Percentiles rank a stretch among this genome's conserved stretches.
phyloP scores from a whole-genome alignment of 345 rosid genomes.

The Arabidopsis suecica region DNA sequence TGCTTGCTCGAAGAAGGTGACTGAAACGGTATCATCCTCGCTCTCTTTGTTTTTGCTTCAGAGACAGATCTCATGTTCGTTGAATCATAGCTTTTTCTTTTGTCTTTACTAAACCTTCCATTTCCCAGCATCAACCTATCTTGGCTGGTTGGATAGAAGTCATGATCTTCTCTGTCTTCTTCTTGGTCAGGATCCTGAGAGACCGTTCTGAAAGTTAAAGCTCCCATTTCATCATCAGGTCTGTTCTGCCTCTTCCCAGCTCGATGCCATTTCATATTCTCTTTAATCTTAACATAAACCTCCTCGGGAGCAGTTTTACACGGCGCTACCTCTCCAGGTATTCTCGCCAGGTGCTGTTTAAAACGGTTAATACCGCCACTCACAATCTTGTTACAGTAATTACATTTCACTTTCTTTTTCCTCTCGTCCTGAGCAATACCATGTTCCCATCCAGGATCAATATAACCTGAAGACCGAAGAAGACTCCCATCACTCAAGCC shows the following conservation, averaged over 20 bases:
- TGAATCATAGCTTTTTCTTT: conserved; percentile 52
- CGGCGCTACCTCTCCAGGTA: conserved; percentile 79
- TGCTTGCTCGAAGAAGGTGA: conserved; percentile 51
- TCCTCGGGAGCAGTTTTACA: conserved; percentile 79
- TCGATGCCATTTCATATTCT: conserved; percentile 84
- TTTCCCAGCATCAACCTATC: conserved; percentile 55
- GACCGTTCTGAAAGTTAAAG: conserved; percentile 49
- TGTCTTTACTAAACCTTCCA: conserved; percentile 54
- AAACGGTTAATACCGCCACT: conserved; percentile 86
- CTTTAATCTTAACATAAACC: conserved; percentile 71
- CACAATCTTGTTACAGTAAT: conserved; percentile 70
- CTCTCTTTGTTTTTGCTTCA: conserved; percentile 58
- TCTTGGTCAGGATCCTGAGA: conserved; percentile 68
- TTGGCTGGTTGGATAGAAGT: conserved; percentile 51
- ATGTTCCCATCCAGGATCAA: conserved; percentile 90
- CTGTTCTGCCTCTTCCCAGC: conserved; percentile 66
- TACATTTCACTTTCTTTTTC: conserved; percentile 80
- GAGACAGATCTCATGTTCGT: conserved; percentile 50
- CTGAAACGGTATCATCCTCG: conserved; percentile 51
- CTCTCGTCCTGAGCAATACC: conserved; percentile 80
- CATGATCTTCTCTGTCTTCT: conserved; percentile 49
- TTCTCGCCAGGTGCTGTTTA: conserved; percentile 82
- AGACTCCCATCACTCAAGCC: conserved; percentile 55
- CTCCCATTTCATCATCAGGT: conserved; percentile 55
- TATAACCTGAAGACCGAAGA: conserved; percentile 71